Evolutionary conservation across 1,139 yeast genomes (phyloP).

Genomic region (Candida sp.): DNA sequence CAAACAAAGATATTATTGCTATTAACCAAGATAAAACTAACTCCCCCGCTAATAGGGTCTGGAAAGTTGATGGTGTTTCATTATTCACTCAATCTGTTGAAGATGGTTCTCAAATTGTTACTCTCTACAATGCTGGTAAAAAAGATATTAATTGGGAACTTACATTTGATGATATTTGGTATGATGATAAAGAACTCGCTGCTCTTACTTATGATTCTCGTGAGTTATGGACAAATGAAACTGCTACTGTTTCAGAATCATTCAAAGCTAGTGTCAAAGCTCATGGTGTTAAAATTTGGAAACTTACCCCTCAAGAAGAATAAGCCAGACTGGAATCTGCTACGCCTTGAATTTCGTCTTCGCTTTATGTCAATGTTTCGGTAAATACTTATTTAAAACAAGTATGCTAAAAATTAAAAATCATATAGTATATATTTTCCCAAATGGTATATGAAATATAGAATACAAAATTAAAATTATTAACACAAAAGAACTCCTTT

Average conservation of each 20-base stretch:
- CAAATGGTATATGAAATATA: too few relatives aligned
- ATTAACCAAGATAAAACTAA: slow-evolving; percentile 18
- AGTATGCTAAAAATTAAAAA: too few relatives aligned
- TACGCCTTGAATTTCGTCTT: background rate
- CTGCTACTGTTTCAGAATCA: slow-evolving; percentile 1
- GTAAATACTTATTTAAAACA: too few relatives aligned
- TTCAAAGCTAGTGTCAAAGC: background rate
- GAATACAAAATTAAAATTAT: too few relatives aligned
- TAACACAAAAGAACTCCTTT: too few relatives aligned
- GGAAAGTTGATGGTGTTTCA: slow-evolving; percentile 14
- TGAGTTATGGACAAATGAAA: slow-evolving; percentile 10
- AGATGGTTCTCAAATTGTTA: slow-evolving; percentile 15
- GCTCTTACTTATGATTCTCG: background rate
- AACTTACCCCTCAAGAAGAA: background rate
- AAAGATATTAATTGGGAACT: slow-evolving; percentile 8
- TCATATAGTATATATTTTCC: too few relatives aligned
- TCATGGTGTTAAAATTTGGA: slow-evolving; percentile 1
- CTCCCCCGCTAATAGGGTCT: slow-evolving; percentile 13
- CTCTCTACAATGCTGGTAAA: slow-evolving; percentile 16
- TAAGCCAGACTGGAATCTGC: background rate
- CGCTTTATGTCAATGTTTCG: background rate
- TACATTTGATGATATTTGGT: slow-evolving; percentile 14
- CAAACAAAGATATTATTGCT: slow-evolving; percentile 17
- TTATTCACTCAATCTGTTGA: slow-evolving; percentile 14
- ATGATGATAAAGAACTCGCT: slow-evolving; percentile 7